Evolutionary conservation across 2,329 filamentous ascomycete genomes (phyloP), one percentile per base, ranked within the genome.

Genomic region (Grosmannia serpens): DNA sequence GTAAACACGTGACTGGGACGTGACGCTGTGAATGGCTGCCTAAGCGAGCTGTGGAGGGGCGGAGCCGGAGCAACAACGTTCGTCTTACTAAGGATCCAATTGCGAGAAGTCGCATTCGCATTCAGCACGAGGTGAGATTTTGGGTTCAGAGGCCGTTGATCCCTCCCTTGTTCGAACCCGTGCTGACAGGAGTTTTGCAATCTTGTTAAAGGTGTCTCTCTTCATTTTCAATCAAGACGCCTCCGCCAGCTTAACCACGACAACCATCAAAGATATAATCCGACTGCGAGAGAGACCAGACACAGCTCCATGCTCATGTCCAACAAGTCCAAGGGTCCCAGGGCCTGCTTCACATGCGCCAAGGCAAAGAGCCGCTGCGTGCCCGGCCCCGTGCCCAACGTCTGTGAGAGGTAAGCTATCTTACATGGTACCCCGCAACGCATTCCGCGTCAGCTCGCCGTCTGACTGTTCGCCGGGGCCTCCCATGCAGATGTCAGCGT

Each of bases 291-390:
- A 26, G 7, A 47, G n/a, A 5, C 41, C 41, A 44, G 15, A 5
- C 41, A 44, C 41, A 17, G 41, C n/a, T 8, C 9, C 6, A 60
- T 60, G 54, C 35, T 61, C n/a, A 22, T 44, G 0, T 24, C 44
- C 27, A 58, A 8, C 59, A 58, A 58, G 47, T 60, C 56, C 63
- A 76, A 74, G 61, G 77, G 77, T 15, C 76, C 77, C 4, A 74
- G 75, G 62, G 77, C 77, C 50, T 80, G 77, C 64, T 70, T 70
- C 1, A 78, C 76, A 1, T 80, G 77, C 64, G 77, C 77, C 60
- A 77, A 74, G 63, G 77, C 77, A n/a, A 80, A 80, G 64, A 73
- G 76, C 33, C 70, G 77, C 63, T 80, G 77, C 51, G 73, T 77
- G 29, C 69, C 74, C 0, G 73, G 76, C 3, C 71, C 73, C 11